These are phyloP conservation scores for Fusarium sp. DNA, from an alignment of 2,329 filamentous ascomycete genomes.

Conservation along the genomic window DNA sequence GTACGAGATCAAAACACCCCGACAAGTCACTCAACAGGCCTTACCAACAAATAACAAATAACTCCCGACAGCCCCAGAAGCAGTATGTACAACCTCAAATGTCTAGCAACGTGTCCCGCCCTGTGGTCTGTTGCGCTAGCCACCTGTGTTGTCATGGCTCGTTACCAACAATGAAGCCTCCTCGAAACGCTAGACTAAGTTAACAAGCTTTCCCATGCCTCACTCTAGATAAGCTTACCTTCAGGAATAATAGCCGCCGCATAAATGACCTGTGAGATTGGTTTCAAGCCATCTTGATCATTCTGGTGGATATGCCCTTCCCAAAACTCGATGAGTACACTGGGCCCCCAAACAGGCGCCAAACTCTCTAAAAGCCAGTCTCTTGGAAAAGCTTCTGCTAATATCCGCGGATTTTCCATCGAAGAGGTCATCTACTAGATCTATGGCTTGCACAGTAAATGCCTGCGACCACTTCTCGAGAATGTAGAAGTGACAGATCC, in stretches of 20 bases:
- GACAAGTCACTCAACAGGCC: background rate
- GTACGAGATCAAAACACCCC: background rate
- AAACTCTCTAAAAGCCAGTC: conserved; percentile 64
- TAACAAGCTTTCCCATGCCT: background rate
- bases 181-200: background rate
- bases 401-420: conserved; percentile 27
- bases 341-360: conserved; percentile 60
- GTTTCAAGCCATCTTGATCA: conserved; percentile 52
- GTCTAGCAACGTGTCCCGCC: too few species aligned
- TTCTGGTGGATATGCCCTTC: conserved; percentile 45
- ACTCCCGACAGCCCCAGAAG: background rate
- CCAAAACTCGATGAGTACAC: conserved; percentile 46
- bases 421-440: conserved; percentile 38
- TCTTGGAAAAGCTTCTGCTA: conserved; percentile 34
- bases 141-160: background rate
- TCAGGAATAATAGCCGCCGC: conserved; percentile 62
- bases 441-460: conserved; percentile 45
- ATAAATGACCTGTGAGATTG: conserved; percentile 66
- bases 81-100: too few species aligned
- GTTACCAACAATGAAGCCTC: conserved; percentile 3
- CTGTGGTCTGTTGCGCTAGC: background rate
- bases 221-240: conserved; percentile 50
- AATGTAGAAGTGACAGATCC: conserved; percentile 61
- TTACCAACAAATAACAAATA: background rate
- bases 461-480: conserved; percentile 57